Conservation (phyloP, 2,329 filamentous ascomycete species). For the Penicillium olsonii region DNA sequence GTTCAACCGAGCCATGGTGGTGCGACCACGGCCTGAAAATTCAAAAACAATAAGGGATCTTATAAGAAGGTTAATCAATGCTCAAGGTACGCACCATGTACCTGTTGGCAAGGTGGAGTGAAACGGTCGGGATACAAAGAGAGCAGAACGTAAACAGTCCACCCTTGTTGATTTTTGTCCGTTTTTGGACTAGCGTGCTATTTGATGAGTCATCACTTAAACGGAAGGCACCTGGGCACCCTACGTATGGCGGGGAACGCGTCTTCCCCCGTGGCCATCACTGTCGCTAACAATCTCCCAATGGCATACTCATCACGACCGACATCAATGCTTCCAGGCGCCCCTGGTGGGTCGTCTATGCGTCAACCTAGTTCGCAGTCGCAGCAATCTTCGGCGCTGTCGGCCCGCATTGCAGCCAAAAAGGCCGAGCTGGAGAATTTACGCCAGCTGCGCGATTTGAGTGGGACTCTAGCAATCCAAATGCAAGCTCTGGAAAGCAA, state of each 20-base stretch:
- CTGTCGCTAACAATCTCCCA: neutral
- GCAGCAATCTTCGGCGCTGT: conserved; percentile 59
- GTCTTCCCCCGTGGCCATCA: neutral
- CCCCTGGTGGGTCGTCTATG: conserved; percentile 28
- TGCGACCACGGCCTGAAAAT: conserved; percentile 6
- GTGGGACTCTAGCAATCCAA: conserved; percentile 61
- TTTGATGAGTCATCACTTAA: conserved; percentile 4
- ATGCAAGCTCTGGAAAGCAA: conserved; percentile 65
- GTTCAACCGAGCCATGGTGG: conserved; percentile 52
- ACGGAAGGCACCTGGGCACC: neutral
- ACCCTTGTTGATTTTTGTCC: conserved; percentile 43
- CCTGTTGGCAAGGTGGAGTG: neutral
- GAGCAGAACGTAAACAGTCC: conserved; percentile 8
- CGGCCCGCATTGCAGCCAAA: conserved; percentile 64
- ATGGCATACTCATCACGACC: conserved; percentile 43
- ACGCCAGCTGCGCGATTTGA: conserved; percentile 62
- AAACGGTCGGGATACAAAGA: conserved; percentile 7
- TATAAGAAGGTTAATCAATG: neutral
- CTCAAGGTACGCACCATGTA: neutral
- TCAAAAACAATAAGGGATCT: neutral
- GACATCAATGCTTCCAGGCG: conserved; percentile 34
- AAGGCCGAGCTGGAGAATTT: conserved; percentile 64
- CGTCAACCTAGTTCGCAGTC: conserved; percentile 34
- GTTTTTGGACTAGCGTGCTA: conserved; percentile 30
- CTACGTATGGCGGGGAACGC: neutral